Evolutionary conservation across 306 rosid species (phyloP).

Genomic region (Prunus salicina): DNA sequence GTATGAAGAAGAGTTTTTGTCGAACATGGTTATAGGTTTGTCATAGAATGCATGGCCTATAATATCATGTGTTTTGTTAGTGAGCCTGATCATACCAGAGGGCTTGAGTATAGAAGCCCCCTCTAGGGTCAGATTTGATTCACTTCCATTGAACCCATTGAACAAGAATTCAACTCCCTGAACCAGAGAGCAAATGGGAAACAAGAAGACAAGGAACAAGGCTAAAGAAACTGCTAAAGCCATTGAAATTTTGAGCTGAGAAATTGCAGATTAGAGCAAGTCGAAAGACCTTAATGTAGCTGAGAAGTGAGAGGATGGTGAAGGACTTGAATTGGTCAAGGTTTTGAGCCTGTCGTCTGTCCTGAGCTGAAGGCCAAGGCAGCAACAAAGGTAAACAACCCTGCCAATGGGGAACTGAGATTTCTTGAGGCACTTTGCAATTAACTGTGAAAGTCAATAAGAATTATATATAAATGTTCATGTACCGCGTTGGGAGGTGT

Average conservation of each 20-base stretch:
- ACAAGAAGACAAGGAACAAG: constrained; percentile 29
- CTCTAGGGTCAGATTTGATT: not conserved
- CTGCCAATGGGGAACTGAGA: not conserved
- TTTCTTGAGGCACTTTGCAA: too few relatives aligned
- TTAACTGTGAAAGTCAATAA: not conserved
- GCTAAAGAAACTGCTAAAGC: constrained; percentile 21
- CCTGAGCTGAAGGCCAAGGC: not conserved
- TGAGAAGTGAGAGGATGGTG: not conserved
- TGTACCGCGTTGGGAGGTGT: constrained; percentile 2
- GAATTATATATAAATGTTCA: not conserved
- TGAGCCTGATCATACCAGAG: constrained; percentile 44
- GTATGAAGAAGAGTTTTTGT: constrained; percentile 2
- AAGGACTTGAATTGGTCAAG: constrained; percentile 6
- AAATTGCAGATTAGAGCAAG: not conserved
- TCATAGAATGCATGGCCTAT: constrained; percentile 53
- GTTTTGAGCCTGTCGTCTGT: not conserved
- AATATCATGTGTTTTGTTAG: constrained; percentile 27
- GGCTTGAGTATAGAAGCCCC: constrained; percentile 37
- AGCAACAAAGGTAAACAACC: not conserved
- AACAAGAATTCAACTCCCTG: constrained; percentile 21
- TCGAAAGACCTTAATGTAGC: not conserved
- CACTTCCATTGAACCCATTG: constrained; percentile 43
- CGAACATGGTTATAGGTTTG: constrained; percentile 26
- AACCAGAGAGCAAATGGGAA: constrained; percentile 13
- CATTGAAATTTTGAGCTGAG: constrained; percentile 19